Conservation (phyloP, 305 asterid genomes). For the Striga hermonthica region DNA sequence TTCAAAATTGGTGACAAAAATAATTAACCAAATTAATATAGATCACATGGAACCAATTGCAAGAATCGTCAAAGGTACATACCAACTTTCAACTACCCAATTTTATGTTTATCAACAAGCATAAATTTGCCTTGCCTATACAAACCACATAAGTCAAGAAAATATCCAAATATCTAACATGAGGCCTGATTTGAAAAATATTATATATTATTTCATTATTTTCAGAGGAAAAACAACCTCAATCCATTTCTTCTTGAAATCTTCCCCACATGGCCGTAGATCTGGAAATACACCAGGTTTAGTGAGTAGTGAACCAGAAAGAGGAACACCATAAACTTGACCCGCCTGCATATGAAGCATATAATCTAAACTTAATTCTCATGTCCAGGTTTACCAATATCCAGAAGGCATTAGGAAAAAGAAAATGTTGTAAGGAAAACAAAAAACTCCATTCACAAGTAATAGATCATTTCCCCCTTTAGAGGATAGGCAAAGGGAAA, state of each 20-base stretch:
- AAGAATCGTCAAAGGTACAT: background rate
- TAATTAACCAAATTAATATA: background rate
- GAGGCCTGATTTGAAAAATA: slow-evolving; percentile 16
- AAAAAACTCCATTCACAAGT: slow-evolving; percentile 14
- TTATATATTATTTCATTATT: slow-evolving; percentile 21
- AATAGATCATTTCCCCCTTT: slow-evolving; percentile 22
- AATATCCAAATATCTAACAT: slow-evolving; percentile 11
- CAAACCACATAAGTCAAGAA: slow-evolving; percentile 20
- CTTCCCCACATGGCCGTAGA: slow-evolving; percentile 78
- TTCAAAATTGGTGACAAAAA: slow-evolving; percentile 1
- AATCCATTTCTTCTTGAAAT: slow-evolving; percentile 79
- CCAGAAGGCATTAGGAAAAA: slow-evolving; percentile 2
- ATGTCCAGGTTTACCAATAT: slow-evolving; percentile 20
- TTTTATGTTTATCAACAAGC: slow-evolving; percentile 5
- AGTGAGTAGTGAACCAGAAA: slow-evolving; percentile 61
- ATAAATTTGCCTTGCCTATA: slow-evolving; percentile 8
- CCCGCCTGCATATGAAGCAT: slow-evolving; percentile 60
- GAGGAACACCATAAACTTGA: slow-evolving; percentile 84
- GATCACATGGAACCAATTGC: slow-evolving; percentile 1
- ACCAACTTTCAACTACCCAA: background rate
- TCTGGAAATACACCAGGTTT: slow-evolving; percentile 72
- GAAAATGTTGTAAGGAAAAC: background rate
- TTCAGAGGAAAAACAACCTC: slow-evolving; percentile 49
- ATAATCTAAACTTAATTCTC: slow-evolving; percentile 24
- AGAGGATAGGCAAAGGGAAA: slow-evolving; percentile 28